Evolutionary conservation across 2,329 filamentous ascomycete species (phyloP).

Genomic region (Fusarium nanum): DNA sequence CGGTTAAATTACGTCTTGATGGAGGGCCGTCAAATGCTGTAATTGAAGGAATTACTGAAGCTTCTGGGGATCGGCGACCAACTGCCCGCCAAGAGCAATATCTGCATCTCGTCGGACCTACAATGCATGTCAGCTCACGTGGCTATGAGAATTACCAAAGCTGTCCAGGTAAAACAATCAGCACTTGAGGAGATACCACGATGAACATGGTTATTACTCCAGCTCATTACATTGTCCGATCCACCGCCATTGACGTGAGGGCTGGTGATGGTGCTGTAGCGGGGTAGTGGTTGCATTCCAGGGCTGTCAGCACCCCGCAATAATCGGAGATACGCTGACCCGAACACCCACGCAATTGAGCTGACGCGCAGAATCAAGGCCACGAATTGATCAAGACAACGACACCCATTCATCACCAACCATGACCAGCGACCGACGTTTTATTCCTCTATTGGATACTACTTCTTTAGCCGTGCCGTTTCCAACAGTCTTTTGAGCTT

Average conservation of each 20-base stretch:
- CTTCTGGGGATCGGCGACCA: not conserved
- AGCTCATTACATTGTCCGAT: accelerated
- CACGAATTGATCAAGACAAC: not conserved
- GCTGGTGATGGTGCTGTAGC: not conserved
- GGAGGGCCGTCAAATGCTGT: not conserved
- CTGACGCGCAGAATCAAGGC: not conserved
- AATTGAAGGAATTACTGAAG: conserved; percentile 8
- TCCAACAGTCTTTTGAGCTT: not conserved
- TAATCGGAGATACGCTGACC: not conserved
- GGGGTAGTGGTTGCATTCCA: not conserved
- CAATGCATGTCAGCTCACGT: not conserved
- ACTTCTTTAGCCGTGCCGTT: accelerated
- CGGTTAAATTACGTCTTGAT: conserved; percentile 8
- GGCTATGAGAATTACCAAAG: accelerated
- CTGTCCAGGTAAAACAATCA: accelerated
- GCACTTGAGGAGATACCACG: too few species aligned
- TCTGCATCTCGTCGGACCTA: not conserved
- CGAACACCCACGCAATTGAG: not conserved
- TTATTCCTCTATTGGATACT: not conserved
- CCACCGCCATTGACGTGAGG: not conserved
- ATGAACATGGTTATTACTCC: not conserved
- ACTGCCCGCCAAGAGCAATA: not conserved
- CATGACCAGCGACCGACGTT: not conserved
- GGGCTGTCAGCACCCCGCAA: not conserved
- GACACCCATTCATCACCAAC: not conserved